These are phyloP conservation scores for Marchantia polymorpha DNA, from an alignment of 225 moss, liverwort and hornwort genomes.

Conservation along the genomic window DNA sequence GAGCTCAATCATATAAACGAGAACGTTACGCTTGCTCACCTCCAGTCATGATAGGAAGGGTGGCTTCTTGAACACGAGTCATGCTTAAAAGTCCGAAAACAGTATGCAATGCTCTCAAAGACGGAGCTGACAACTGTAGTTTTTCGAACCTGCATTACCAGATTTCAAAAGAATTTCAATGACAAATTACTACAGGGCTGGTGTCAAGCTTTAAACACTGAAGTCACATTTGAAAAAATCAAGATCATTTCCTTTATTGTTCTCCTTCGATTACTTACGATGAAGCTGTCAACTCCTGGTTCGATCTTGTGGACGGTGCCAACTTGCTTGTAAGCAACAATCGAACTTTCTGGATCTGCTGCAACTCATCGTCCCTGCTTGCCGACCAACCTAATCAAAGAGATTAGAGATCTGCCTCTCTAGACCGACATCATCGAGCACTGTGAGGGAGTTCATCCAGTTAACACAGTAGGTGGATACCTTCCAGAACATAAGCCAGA, in stretches of 20 bases:
- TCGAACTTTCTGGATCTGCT: conserved; percentile 35
- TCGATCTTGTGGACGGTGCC: background rate
- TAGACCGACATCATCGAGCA: conserved; percentile 6
- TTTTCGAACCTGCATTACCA: conserved; percentile 29
- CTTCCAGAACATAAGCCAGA: background rate
- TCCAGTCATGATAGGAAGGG: conserved; percentile 28
- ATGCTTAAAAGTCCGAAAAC: conserved; percentile 25
- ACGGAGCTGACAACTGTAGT: conserved; percentile 28
- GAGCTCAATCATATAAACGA: background rate
- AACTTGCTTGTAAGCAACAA: conserved; percentile 16
- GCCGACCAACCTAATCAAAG: conserved; percentile 25
- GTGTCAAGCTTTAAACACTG: background rate
- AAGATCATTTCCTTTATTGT: background rate
- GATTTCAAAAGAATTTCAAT: background rate
- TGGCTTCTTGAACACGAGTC: conserved; percentile 34
- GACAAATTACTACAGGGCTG: background rate
- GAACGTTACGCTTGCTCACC: conserved; percentile 16
- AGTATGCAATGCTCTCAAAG: conserved; percentile 30
- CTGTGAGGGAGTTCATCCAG: background rate
- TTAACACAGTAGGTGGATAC: background rate
- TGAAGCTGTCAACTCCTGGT: conserved; percentile 18
- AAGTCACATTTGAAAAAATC: background rate
- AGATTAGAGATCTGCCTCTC: conserved; percentile 4
- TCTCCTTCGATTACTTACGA: conserved; percentile 28
- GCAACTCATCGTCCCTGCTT: conserved; percentile 29